phyloP scores from a whole-genome alignment of 306 rosid genomes.

The Lablab purpureus region DNA sequence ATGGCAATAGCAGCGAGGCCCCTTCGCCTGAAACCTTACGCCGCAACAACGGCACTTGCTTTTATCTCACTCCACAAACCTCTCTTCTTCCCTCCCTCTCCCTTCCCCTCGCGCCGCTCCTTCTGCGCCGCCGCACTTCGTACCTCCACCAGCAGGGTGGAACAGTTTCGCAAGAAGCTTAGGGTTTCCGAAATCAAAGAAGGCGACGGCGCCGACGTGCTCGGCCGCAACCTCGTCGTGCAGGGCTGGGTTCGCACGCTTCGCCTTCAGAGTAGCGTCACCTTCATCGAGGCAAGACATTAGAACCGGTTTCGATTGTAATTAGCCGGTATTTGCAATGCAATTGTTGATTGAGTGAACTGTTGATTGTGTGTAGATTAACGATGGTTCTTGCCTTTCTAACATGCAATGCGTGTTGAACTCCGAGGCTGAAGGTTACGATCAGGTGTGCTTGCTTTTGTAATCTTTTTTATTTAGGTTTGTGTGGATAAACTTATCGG shows the following conservation, averaged over 20 bases:
- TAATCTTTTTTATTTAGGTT: not conserved
- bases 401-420: constrained; percentile 92
- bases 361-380: constrained; percentile 60
- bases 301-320: not conserved
- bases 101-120: constrained; percentile 46
- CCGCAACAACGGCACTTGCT: constrained; percentile 24
- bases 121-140: constrained; percentile 60
- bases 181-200: constrained; percentile 73
- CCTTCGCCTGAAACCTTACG: constrained; percentile 36
- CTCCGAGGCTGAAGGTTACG: constrained; percentile 75
- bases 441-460: constrained; percentile 64
- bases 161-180: constrained; percentile 81
- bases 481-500: not conserved
- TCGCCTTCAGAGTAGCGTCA: constrained; percentile 78
- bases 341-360: not conserved
- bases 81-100: constrained; percentile 37
- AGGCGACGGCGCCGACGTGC: constrained; percentile 62
- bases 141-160: constrained; percentile 59
- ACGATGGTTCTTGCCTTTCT: constrained; percentile 94
- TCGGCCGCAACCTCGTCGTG: constrained; percentile 68
- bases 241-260: constrained; percentile 93
- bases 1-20: constrained; percentile 43
- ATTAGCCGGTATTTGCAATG: not conserved
- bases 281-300: constrained; percentile 76
- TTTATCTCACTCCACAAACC: constrained; percentile 43